Base-by-base conservation (phyloP, 2,329 filamentous ascomycete species). In the Fusarium sp. region DNA sequence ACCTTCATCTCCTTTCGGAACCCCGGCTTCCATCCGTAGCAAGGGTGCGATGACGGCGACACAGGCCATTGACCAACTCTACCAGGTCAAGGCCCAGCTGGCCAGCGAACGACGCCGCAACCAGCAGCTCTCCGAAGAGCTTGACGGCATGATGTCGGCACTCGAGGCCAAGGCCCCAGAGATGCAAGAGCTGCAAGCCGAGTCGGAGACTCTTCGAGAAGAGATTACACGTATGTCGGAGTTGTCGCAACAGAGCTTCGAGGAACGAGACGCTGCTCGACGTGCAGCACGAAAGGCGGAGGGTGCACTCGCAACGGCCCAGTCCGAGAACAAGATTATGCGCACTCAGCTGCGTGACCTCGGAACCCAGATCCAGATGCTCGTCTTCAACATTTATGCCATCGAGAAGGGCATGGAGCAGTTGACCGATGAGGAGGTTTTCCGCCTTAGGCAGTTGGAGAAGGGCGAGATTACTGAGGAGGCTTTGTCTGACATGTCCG, bases 281-380 rank as follows among this genome's bases (percentile, higher is more conserved):
- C 95, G 94, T 82, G 92, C 94, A 27, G 90, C 93, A 13, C 90
- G 95, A 74, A 96, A 93, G 83, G 93, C 92, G 63, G 92, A 97
- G 80, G 90, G 90, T n/a, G 89, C 94, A 66, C 88, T 95, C 65
- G 88, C 86, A 27, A 90, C 86, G 1, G 85, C 88, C 0, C 88
- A 91, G 71, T 87, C 90, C 2, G 95, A 98, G 83, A 88, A 90
- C 35, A 92, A 93, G 69, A 94, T 98, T 43, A 86, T 97, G 27
- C 93, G 93, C 61, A 94, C 95, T 74, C 95, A 98, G 81, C 87
- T 98, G 10, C 93, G 96, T 37, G 97, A 98, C 82, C 88, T 97
- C 22, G 95, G 95, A 78, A 92, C 93, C 1, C 95, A 99, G 82
- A 91, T 98, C 73, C 97, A 97, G 82, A 92, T 97, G 80, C 89